A percentile compares a stretch with the other conserved stretches of the same genome.
Evolutionary conservation across 257 asterid species (phyloP).

Genomic region (Gynochthodes officinalis): DNA sequence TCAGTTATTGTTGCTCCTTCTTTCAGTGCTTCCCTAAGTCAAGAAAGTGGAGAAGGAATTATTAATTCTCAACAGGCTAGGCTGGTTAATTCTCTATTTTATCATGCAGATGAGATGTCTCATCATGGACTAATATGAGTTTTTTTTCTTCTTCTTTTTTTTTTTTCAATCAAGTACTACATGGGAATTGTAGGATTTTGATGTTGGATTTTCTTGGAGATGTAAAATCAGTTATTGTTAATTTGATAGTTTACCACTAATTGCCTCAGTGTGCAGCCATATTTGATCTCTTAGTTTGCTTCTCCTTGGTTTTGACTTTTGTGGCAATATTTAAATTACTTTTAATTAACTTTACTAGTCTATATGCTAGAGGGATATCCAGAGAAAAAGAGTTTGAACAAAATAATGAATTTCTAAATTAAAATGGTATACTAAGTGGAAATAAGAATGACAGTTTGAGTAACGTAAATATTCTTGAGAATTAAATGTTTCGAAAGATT

Average conservation of each 20-base stretch:
- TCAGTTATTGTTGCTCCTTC: constrained; percentile 43
- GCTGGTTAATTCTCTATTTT: background rate
- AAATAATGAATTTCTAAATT: too few species aligned
- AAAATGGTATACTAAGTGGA: too few species aligned
- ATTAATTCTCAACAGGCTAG: background rate
- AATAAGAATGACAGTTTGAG: too few species aligned
- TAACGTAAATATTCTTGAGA: too few species aligned
- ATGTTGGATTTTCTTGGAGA: background rate
- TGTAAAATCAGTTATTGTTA: background rate
- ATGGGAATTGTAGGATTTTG: background rate
- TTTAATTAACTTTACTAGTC: too few species aligned
- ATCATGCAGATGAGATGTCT: constrained; percentile 10
- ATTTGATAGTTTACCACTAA: background rate
- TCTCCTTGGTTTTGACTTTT: background rate
- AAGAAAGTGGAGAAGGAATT: constrained; percentile 7
- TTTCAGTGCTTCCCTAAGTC: constrained; percentile 24
- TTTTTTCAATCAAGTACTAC: too few species aligned
- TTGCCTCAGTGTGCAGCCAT: background rate
- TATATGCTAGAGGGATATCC: too few species aligned
- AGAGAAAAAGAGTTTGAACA: too few species aligned
- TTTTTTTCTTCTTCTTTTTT: background rate
- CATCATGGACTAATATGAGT: background rate
- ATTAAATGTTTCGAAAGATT: too few species aligned
- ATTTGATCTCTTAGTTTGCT: background rate
- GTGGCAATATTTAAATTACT: too few species aligned